These are phyloP conservation scores for Teratosphaeria gauchensis DNA, from an alignment of 2,329 filamentous ascomycete genomes.

Conservation along the genomic window DNA sequence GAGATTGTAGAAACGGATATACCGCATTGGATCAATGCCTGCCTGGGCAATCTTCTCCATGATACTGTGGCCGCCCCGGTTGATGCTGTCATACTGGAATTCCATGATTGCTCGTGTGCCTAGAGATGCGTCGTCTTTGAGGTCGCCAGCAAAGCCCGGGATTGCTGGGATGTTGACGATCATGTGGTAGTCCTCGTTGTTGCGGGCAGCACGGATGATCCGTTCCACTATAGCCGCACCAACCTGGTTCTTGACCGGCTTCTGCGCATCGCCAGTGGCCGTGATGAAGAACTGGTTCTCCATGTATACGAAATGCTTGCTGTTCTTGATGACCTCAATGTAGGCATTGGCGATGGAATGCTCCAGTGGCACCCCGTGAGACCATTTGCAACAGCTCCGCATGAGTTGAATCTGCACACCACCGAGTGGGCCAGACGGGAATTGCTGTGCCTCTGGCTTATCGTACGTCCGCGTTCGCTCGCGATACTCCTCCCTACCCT, in stretches of 20 bases:
- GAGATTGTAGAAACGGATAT: constrained; percentile 78
- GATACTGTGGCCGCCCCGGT: constrained; percentile 66
- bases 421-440: constrained; percentile 45
- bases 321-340: constrained; percentile 86
- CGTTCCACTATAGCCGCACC: constrained; percentile 70
- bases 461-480: constrained; percentile 8
- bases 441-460: constrained; percentile 14
- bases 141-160: constrained; percentile 72
- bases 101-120: constrained; percentile 82
- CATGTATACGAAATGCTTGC: constrained; percentile 91
- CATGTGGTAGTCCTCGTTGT: constrained; percentile 59
- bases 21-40: constrained; percentile 60
- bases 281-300: constrained; percentile 98
- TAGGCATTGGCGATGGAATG: constrained; percentile 94
- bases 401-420: constrained; percentile 74
- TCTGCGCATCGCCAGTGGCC: constrained; percentile 59
- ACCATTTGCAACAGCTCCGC: constrained; percentile 47
- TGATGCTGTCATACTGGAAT: constrained; percentile 74
- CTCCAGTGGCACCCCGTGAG: constrained; percentile 47
- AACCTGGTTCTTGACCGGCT: constrained; percentile 67
- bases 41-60: constrained; percentile 58
- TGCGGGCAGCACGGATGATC: constrained; percentile 59
- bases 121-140: constrained; percentile 61
- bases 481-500: constrained; percentile 12
- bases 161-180: constrained; percentile 72